phyloP scores from a whole-genome alignment of 176 grass and related monocot genomes.

The Oryza officinalis region DNA sequence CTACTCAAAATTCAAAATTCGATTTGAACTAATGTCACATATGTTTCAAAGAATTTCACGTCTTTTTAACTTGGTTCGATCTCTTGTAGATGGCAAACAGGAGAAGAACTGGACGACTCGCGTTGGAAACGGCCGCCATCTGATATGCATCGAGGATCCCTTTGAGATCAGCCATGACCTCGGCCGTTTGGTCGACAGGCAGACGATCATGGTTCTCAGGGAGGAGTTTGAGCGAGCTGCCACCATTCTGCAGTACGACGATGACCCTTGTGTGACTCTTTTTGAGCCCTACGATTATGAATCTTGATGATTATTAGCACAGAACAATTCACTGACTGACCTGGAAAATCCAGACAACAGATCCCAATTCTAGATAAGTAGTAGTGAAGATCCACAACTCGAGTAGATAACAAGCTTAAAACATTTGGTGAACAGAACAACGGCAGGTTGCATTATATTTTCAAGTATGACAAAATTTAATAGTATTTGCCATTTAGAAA shows the following conservation, averaged over 20 bases:
- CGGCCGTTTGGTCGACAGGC: conserved; percentile 53
- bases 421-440: no score
- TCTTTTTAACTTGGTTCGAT: neutral
- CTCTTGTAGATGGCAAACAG: conserved; percentile 31
- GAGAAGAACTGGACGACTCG: conserved; percentile 63
- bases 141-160: conserved; percentile 71
- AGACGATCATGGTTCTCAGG: conserved; percentile 50
- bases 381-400: no score
- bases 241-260: conserved; percentile 32
- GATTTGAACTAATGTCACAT: neutral
- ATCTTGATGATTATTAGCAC: neutral
- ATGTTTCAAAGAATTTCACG: neutral
- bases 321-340: no score
- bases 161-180: conserved; percentile 61
- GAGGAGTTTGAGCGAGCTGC: conserved; percentile 65
- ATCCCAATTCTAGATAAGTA: no score
- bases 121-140: conserved; percentile 56
- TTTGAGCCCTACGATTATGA: conserved; percentile 35
- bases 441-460: no score
- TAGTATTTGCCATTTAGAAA: no score
- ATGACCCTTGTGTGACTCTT: conserved; percentile 42
- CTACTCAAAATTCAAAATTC: neutral
- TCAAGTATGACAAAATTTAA: no score
- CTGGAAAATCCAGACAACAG: no score
- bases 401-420: no score